phyloP scores from a whole-genome alignment of 352 stramenopile genomes.

The Globisporangium nagaii region DNA sequence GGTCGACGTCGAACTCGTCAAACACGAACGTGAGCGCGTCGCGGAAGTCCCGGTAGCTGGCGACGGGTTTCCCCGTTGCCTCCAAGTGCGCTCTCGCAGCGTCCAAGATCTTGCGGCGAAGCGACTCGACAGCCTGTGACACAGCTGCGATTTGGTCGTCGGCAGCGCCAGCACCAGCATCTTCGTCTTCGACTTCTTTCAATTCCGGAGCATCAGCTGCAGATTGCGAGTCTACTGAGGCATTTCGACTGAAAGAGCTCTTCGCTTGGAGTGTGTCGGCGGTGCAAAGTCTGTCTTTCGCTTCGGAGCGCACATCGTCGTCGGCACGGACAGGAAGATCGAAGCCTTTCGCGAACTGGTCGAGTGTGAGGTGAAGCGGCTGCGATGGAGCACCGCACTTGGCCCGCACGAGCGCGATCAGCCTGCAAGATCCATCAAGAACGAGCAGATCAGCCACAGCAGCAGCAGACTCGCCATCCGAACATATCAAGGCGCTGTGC shows the following conservation, averaged over 20 bases:
- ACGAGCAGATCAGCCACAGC: background rate
- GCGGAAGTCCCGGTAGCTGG: conserved; percentile 48
- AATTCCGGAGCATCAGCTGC: background rate
- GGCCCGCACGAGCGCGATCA: conserved; percentile 49
- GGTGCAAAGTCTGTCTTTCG: background rate
- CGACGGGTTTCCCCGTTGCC: conserved; percentile 13
- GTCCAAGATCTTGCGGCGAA: conserved; percentile 37
- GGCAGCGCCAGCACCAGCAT: background rate
- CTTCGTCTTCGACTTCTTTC: background rate
- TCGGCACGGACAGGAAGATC: conserved; percentile 17
- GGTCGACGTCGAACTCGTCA: conserved; percentile 45
- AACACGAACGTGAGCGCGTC: conserved; percentile 49
- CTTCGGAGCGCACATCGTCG: background rate
- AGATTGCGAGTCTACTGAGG: background rate
- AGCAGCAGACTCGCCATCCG: background rate
- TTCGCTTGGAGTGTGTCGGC: background rate
- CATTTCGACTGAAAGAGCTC: no score
- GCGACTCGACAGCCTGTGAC: conserved; percentile 14
- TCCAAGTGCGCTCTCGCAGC: conserved; percentile 29
- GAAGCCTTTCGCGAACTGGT: conserved; percentile 56
- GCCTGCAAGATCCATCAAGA: conserved; percentile 10
- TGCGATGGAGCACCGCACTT: conserved; percentile 30
- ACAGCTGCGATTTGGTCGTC: conserved; percentile 30
- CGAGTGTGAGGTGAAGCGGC: conserved; percentile 36
- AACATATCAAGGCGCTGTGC: background rate